A percentile compares a stretch with the other conserved stretches of the same genome.
phyloP scores from a whole-genome alignment of 1,139 yeast genomes.

The Hanseniaspora gamundiae region DNA sequence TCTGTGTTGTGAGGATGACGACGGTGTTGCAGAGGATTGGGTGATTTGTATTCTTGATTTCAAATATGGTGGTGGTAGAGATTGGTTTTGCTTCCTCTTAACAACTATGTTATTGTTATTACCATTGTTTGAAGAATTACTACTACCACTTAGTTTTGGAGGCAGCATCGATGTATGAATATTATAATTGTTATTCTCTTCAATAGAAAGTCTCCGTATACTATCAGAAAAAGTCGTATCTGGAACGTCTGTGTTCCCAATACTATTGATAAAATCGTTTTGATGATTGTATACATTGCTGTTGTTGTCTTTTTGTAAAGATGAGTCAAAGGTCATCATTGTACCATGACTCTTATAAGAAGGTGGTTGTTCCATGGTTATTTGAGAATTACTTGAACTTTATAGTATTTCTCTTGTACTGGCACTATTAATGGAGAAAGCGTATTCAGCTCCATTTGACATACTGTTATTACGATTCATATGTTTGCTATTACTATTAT shows the following conservation, averaged over 20 bases:
- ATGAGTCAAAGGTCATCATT: neutral
- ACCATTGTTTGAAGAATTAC: no score
- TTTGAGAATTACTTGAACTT: neutral
- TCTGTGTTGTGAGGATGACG: no score
- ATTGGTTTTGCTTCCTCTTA: no score
- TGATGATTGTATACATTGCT: neutral
- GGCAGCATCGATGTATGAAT: no score
- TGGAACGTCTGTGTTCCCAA: no score
- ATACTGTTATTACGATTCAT: neutral
- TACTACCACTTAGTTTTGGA: no score
- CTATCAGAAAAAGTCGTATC: neutral
- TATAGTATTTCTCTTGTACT: conserved; percentile 2
- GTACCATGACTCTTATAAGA: conserved; percentile 1
- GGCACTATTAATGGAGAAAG: neutral
- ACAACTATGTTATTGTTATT: no score
- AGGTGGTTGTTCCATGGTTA: conserved; percentile 2
- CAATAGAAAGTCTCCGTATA: neutral
- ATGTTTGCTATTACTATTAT: neutral
- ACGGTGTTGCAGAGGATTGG: no score
- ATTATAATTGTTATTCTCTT: no score
- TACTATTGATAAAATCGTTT: no score
- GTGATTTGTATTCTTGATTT: no score
- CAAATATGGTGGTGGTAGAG: no score
- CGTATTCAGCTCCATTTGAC: neutral
- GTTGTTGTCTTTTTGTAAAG: neutral